These are phyloP conservation scores for Colletotrichum limetticola DNA, from an alignment of 2,329 filamentous ascomycete genomes.

Conservation along the genomic window DNA sequence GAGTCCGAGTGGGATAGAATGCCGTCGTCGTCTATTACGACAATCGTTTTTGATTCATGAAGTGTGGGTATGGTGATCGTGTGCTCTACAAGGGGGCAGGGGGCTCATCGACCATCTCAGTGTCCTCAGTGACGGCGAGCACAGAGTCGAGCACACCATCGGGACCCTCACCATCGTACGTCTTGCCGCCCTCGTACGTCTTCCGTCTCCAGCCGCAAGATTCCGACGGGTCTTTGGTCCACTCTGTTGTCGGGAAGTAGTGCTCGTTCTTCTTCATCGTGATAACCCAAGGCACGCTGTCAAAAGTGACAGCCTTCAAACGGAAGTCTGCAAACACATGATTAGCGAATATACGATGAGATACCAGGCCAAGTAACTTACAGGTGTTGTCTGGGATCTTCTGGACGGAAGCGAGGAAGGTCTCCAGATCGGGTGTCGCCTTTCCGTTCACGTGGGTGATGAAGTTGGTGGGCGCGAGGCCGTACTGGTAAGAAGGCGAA, in stretches of 20 bases:
- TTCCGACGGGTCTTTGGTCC: slow-evolving; percentile 71
- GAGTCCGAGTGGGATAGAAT: background rate
- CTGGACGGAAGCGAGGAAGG: slow-evolving; percentile 83
- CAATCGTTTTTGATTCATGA: background rate
- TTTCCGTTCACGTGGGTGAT: slow-evolving; percentile 95
- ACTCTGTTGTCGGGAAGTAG: slow-evolving; percentile 82
- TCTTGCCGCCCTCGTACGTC: slow-evolving; percentile 68
- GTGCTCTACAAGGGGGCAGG: slow-evolving; percentile 5
- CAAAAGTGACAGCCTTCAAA: slow-evolving; percentile 96
- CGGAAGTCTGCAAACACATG: slow-evolving; percentile 77
- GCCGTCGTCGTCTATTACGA: background rate
- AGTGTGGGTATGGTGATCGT: background rate
- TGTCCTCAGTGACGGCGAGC: slow-evolving; percentile 50
- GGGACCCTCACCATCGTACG: slow-evolving; percentile 63
- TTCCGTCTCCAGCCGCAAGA: slow-evolving; percentile 71
- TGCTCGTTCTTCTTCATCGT: slow-evolving; percentile 99
- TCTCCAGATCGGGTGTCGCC: slow-evolving; percentile 82
- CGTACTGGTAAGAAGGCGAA: slow-evolving; percentile 88
- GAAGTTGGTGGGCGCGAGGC: slow-evolving; percentile 95
- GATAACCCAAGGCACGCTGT: slow-evolving; percentile 98
- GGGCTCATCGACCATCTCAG: slow-evolving; percentile 51
- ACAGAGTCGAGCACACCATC: slow-evolving; percentile 58
- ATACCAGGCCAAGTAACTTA: no score
- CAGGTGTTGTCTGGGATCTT: slow-evolving; percentile 96
- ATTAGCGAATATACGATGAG: no score